Percentiles rank a stretch among this genome's conserved stretches.
phyloP scores from a whole-genome alignment of 495 filamentous ascomycete genomes.

The Xylaria flabelliformis region DNA sequence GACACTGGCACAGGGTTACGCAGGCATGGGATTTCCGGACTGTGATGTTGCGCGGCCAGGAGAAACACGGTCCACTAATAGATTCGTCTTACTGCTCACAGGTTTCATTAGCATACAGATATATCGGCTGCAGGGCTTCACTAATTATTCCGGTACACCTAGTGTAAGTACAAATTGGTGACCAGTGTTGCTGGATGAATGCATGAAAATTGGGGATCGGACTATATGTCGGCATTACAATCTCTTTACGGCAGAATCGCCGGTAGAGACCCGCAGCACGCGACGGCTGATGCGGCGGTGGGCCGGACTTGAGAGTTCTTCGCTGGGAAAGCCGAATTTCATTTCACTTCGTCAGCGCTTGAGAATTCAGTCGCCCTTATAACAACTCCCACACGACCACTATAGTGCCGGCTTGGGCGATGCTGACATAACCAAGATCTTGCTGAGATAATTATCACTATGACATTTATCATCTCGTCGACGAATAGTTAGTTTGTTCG shows the following conservation, averaged over 20 bases:
- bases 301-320: not conserved
- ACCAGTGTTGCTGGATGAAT: not conserved
- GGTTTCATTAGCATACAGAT: not conserved
- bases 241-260: conserved; percentile 5
- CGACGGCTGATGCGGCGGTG: not conserved
- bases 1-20: not conserved
- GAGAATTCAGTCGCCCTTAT: not conserved
- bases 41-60: conserved; percentile 3
- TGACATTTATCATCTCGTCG: not conserved
- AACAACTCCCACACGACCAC: not conserved
- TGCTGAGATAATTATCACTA: not conserved
- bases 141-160: conserved; percentile 9
- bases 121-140: not conserved
- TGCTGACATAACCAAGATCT: not conserved
- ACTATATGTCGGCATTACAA: not conserved
- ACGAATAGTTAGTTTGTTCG: not conserved
- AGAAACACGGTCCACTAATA: conserved; percentile 4
- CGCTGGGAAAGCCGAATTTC: not conserved
- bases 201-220: not conserved
- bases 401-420: not conserved
- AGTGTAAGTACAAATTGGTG: not conserved
- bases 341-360: not conserved
- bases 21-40: not conserved
- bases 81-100: not conserved
- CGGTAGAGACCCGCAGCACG: not conserved